phyloP scores from a whole-genome alignment of 768 basidiomycete genomes.

The Boletus rubescentipes region DNA sequence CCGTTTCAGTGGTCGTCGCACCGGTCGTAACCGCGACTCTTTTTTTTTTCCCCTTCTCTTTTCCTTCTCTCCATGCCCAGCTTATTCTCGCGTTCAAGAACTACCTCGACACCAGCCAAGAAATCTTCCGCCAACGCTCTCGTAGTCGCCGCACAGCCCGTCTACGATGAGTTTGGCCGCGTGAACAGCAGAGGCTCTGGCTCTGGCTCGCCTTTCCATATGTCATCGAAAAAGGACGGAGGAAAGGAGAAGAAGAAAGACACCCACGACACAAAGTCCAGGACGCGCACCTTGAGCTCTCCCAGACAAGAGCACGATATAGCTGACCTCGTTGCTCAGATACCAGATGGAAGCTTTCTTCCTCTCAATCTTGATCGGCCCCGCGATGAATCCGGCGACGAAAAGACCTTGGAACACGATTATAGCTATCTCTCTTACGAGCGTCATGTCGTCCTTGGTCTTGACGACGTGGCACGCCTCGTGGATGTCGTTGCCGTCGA shows the following conservation, averaged over 20 bases:
- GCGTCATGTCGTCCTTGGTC: conserved; percentile 72
- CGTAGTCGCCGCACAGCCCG: conserved; percentile 17
- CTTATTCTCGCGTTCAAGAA: conserved; percentile 70
- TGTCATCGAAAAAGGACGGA: conserved; percentile 48
- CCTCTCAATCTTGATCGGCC: conserved; percentile 52
- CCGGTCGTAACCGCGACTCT: conserved; percentile 6
- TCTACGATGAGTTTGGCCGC: conserved; percentile 66
- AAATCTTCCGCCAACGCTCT: conserved; percentile 23
- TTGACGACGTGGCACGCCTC: conserved; percentile 68
- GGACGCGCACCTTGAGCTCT: conserved; percentile 43
- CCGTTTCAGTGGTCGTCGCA: conserved; percentile 22
- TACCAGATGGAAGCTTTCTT: conserved; percentile 53
- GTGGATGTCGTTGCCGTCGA: conserved; percentile 71
- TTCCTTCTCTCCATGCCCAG: conserved; percentile 56
- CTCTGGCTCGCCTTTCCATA: conserved; percentile 19
- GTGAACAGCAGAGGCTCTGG: conserved; percentile 47
- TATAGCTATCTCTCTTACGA: conserved; percentile 78
- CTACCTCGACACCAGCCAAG: conserved; percentile 55
- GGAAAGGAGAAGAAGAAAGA: conserved; percentile 45
- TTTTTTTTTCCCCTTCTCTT: not conserved
- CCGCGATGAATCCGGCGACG: conserved; percentile 37
- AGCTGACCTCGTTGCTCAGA: conserved; percentile 36
- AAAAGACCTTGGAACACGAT: conserved; percentile 42
- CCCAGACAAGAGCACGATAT: conserved; percentile 35
- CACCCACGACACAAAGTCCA: conserved; percentile 31